Conservation (phyloP, 140 eudicot species). For the Ambrosia hybrid region DNA sequence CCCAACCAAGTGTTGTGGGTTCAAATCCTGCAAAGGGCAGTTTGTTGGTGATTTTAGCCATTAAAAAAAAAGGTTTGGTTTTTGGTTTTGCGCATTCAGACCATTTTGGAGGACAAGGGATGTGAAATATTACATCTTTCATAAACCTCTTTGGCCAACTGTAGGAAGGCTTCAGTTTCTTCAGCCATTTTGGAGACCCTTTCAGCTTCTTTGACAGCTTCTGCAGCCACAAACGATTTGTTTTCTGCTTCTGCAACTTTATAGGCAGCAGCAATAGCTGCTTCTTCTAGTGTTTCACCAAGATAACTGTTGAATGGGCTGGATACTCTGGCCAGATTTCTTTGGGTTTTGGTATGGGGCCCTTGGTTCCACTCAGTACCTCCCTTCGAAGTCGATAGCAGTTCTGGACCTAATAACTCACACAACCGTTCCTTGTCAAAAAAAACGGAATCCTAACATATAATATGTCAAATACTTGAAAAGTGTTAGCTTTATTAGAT, state of each 20-base stretch:
- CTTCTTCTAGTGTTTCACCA: slow-evolving; percentile 65
- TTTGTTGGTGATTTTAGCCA: too few species aligned
- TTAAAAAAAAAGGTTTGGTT: background rate
- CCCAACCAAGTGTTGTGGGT: too few species aligned
- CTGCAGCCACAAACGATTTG: slow-evolving; percentile 75
- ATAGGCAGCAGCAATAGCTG: slow-evolving; percentile 62
- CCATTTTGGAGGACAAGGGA: background rate
- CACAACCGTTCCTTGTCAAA: slow-evolving; percentile 29
- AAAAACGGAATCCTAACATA: background rate
- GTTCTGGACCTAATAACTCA: slow-evolving; percentile 58
- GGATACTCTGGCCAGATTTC: slow-evolving; percentile 42
- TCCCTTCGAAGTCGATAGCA: slow-evolving; percentile 55
- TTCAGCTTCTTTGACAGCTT: slow-evolving; percentile 76
- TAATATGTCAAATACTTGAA: background rate
- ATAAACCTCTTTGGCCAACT: slow-evolving; percentile 52
- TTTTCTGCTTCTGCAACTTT: slow-evolving; percentile 80
- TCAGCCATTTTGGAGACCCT: slow-evolving; percentile 68
- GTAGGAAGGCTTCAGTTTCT: slow-evolving; percentile 59
- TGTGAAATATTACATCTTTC: slow-evolving; percentile 51
- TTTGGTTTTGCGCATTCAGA: slow-evolving; percentile 3
- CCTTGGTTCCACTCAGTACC: slow-evolving; percentile 29
- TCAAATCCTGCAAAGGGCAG: too few species aligned
- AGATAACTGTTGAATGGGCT: slow-evolving; percentile 37
- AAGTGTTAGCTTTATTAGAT: background rate
- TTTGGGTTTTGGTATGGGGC: slow-evolving; percentile 38